phyloP scores from a whole-genome alignment of 2,329 filamentous ascomycete species.

The Botrytis cinerea region DNA sequence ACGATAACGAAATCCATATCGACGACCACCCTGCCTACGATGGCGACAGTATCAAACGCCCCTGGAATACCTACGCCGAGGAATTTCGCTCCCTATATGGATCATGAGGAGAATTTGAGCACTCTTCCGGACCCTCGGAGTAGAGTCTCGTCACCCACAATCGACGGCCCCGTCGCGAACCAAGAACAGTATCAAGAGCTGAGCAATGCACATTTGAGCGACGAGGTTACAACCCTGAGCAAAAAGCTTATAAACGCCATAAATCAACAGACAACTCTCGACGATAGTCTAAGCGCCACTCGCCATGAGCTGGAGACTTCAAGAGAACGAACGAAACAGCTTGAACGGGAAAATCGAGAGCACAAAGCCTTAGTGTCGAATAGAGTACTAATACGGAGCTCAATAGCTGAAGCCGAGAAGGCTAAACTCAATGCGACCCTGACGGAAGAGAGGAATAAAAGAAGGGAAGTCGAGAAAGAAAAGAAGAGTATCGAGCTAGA shows the following conservation, averaged over 20 bases:
- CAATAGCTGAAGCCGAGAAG: conserved; percentile 73
- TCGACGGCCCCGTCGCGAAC: conserved; percentile 41
- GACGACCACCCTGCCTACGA: conserved; percentile 45
- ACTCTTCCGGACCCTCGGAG: conserved; percentile 67
- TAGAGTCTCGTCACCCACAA: conserved; percentile 51
- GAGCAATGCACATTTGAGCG: conserved; percentile 49
- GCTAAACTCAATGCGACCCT: conserved; percentile 58
- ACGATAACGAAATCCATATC: conserved; percentile 44
- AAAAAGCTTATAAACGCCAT: conserved; percentile 97
- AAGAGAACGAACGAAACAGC: conserved; percentile 62
- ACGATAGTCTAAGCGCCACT: conserved; percentile 81
- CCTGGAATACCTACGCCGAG: conserved; percentile 32
- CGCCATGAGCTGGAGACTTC: conserved; percentile 80
- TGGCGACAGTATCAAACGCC: conserved; percentile 41
- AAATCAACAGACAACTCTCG: conserved; percentile 90
- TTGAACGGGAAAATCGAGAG: conserved; percentile 64
- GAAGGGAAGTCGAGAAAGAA: conserved; percentile 69
- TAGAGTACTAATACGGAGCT: conserved; percentile 74
- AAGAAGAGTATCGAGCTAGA: conserved; percentile 92
- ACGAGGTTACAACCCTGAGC: conserved; percentile 85
- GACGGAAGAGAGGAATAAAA: conserved; percentile 65
- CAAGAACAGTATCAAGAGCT: conserved; percentile 56
- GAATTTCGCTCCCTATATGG: conserved; percentile 44
- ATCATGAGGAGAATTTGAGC: conserved; percentile 63
- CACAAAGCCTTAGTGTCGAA: conserved; percentile 69